phyloP scores from a whole-genome alignment of 805 yeast genomes.

The Torulaspora gathmanii region DNA sequence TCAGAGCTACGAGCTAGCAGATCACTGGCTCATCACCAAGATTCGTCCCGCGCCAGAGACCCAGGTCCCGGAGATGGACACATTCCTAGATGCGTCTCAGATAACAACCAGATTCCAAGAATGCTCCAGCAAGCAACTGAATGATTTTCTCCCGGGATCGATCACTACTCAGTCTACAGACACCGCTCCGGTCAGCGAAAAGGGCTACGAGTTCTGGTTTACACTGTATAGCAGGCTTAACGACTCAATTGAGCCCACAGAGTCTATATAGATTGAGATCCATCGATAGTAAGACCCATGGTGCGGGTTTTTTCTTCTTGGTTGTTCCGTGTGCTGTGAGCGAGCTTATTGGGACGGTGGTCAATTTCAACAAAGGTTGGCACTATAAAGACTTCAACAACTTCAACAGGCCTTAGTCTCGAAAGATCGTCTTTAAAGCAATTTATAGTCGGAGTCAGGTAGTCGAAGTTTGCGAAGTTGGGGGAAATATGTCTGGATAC shows the following conservation, averaged over 20 bases:
- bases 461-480: too few relatives aligned
- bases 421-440: not conserved
- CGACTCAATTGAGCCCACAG: not conserved
- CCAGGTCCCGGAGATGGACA: conserved; percentile 55
- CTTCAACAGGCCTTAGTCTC: not conserved
- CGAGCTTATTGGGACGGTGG: conserved; percentile 1
- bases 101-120: conserved; percentile 20
- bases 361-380: not conserved
- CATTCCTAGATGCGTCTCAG: conserved; percentile 48
- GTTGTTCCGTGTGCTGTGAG: not conserved
- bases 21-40: conserved; percentile 65
- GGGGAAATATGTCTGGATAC: conserved; percentile 31
- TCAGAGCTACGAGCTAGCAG: conserved; percentile 45
- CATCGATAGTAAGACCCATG: not conserved
- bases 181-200: conserved; percentile 25
- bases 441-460: not conserved
- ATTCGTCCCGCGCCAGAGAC: conserved; percentile 37
- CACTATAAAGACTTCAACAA: not conserved
- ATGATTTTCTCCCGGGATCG: conserved; percentile 27
- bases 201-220: conserved; percentile 52
- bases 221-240: conserved; percentile 50
- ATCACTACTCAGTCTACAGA: not conserved
- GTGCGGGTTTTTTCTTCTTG: conserved; percentile 1
- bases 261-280: not conserved
- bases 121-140: conserved; percentile 37